phyloP scores from a whole-genome alignment of 164 flowering plant species.

The Chimonanthus praecox region DNA sequence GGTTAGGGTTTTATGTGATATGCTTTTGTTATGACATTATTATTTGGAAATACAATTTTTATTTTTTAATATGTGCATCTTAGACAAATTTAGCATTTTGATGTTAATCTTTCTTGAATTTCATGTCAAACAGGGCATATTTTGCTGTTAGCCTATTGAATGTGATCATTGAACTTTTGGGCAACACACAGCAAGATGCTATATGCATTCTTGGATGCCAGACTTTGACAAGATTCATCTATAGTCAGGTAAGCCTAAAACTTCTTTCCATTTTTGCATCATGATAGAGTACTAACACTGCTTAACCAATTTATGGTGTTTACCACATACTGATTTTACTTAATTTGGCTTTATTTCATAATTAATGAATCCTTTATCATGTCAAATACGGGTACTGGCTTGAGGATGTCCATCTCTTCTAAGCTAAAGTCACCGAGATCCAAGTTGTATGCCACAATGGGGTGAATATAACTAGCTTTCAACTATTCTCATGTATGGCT shows the following conservation, averaged over 20 bases:
- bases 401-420: no score
- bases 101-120: background rate
- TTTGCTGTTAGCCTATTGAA: conserved; percentile 65
- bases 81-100: background rate
- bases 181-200: conserved; percentile 50
- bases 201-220: conserved; percentile 72
- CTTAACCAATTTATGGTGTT: background rate
- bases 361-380: no score
- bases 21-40: background rate
- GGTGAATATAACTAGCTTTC: no score
- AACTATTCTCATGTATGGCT: no score
- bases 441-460: no score
- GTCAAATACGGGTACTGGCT: no score
- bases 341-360: background rate
- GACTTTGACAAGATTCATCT: conserved; percentile 68
- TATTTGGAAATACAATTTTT: no score
- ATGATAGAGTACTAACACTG: no score
- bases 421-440: no score
- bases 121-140: conserved; percentile 45
- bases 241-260: conserved; percentile 58
- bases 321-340: no score
- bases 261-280: background rate
- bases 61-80: background rate
- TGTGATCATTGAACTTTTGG: conserved; percentile 67
- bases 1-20: background rate